Evolutionary conservation across 2,329 filamentous ascomycete species (phyloP), one percentile per base, ranked within the genome.

Genomic region (Tolypocladium amazonense): DNA sequence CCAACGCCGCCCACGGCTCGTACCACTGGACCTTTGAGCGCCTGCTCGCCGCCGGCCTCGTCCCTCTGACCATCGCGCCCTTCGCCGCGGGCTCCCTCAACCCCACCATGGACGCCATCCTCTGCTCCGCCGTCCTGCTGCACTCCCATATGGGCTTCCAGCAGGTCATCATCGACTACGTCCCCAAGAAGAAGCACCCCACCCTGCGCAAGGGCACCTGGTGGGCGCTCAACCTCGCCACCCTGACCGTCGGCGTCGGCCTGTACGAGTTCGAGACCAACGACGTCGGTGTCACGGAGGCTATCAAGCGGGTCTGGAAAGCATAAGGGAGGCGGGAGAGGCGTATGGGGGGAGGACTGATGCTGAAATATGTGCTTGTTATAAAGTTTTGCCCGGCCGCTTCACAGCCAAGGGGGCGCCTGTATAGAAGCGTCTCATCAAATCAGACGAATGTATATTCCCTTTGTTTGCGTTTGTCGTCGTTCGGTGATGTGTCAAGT

Each of bases 21-120:
- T 99, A 97, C 81, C 94, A 99, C 84, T 99, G 94, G 94, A 90
- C 89, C 62, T 96, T 96, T 71, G 94, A 99, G 82, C 92, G 90
- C 71, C 73, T 91, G 60, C 79, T 97, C 68, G 88, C 91, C 60
- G 88, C 85, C 60, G 88, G 86, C 59, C 85, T 99, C 63, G 79
- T 99, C 63, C 95, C 94, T 57, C 81, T 99, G 65, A 91, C 88
- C 64, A 81, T 97, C 66, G 88, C 92, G 45, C 94, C 94, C 64
- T 99, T 99, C 77, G 92, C 92, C 62, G 87, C 90, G 62, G 92
- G 92, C 70, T 90, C 90, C 45, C 82, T 97, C 66, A 96, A 96
- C 84, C 94, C 94, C 57, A 81, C 88, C 64, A 83, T 88, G 70
- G 94, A 99, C 74, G 92, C 92, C 63, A 77, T 92, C 66, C 85